Conservation (phyloP, 805 yeast species). For the Brettanomyces bruxellensis region DNA sequence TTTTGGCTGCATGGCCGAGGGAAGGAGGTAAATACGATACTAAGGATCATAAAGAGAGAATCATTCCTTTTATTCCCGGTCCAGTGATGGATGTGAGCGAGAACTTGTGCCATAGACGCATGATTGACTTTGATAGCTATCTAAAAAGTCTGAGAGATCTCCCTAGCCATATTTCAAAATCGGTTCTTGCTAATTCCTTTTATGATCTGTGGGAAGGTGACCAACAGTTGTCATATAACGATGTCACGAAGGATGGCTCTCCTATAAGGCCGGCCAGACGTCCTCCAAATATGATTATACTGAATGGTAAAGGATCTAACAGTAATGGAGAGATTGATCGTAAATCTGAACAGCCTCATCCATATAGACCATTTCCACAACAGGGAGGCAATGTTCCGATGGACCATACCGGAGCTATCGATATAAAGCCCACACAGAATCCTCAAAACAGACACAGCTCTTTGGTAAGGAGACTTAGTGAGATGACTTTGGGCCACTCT, state of each 20-base stretch:
- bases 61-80: slow-evolving; percentile 91
- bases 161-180: slow-evolving; percentile 69
- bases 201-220: slow-evolving; percentile 65
- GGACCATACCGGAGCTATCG: background rate
- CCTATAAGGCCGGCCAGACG: slow-evolving; percentile 21
- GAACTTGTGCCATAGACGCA: slow-evolving; percentile 42
- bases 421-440: background rate
- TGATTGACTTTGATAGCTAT: slow-evolving; percentile 46
- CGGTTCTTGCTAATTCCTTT: slow-evolving; percentile 57
- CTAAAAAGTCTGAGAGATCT: slow-evolving; percentile 49
- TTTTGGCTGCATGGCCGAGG: slow-evolving; percentile 76
- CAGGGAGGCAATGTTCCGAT: background rate
- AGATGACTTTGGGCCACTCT: slow-evolving; percentile 9
- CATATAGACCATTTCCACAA: background rate
- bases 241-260: slow-evolving; percentile 8
- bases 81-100: slow-evolving; percentile 90
- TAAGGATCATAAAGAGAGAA: slow-evolving; percentile 68
- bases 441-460: slow-evolving; percentile 12
- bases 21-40: slow-evolving; percentile 81
- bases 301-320: slow-evolving; percentile 29
- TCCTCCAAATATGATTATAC: slow-evolving; percentile 23
- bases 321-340: slow-evolving; percentile 14
- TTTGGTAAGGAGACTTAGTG: slow-evolving; percentile 14
- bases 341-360: slow-evolving; percentile 1
- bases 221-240: slow-evolving; percentile 29